phyloP scores from a whole-genome alignment of 2,329 filamentous ascomycete genomes.

The Cordyceps tenuipes region DNA sequence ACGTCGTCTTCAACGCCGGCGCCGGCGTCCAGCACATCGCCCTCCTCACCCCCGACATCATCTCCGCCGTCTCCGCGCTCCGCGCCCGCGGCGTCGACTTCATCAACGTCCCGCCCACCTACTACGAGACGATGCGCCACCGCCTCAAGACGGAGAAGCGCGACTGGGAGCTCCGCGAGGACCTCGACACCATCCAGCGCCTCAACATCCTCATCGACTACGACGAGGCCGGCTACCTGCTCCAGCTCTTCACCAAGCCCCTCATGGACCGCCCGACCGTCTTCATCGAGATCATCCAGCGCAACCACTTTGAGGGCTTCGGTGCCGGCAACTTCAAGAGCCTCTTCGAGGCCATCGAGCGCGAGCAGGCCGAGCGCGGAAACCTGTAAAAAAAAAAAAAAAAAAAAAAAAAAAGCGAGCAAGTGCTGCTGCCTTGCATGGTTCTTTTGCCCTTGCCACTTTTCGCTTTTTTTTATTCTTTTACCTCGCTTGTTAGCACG shows the following conservation, averaged over 20 bases:
- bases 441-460: neutral
- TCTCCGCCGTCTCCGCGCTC: conserved; percentile 66
- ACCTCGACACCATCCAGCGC: conserved; percentile 65
- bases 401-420: no score
- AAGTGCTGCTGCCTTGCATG: neutral
- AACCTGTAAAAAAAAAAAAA: no score
- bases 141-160: conserved; percentile 58
- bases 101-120: conserved; percentile 79
- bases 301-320: conserved; percentile 84
- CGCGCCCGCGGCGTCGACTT: conserved; percentile 87
- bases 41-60: conserved; percentile 72
- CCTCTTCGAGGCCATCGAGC: conserved; percentile 88
- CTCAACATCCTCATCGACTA: conserved; percentile 92
- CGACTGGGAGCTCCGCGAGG: conserved; percentile 62
- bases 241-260: conserved; percentile 74
- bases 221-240: conserved; percentile 80
- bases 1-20: conserved; percentile 81
- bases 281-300: conserved; percentile 93
- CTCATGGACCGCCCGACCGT: conserved; percentile 91
- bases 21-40: conserved; percentile 92
- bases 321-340: conserved; percentile 95
- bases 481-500: neutral
- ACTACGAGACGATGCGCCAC: conserved; percentile 70
- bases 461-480: no score
- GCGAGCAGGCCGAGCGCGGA: conserved; percentile 79